Evolutionary conservation across 1,284 basidiomycete species (phyloP), one percentile per base, ranked within the genome.

Genomic region (Chondrostereum purpureum): DNA sequence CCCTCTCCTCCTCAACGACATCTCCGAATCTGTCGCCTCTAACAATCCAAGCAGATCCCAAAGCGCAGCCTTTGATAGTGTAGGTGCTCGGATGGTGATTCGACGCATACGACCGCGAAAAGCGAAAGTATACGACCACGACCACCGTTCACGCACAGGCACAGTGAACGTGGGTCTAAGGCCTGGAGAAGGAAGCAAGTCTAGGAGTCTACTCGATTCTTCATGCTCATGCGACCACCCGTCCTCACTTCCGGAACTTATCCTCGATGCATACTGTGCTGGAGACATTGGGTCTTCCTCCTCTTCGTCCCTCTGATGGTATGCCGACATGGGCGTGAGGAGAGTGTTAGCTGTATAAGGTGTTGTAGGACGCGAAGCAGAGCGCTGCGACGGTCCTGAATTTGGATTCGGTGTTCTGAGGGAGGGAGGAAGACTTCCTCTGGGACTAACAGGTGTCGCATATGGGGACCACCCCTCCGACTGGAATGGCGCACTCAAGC

Each of bases 401-500:
- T 45, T 48, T 20, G 53, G 55, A 42, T 50, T 59, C 4, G 67
- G 63, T 8, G 61, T 65, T 17, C 68, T 61, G 27, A 69, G 48
- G 12, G 57, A 50, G 3, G 62, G 39, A 4, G 67, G 65, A 5
- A 68, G 51, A 2, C 51, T 50, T 37, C 55, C 42, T 18, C 55
- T 59, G 3, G 65, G 64, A 45, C 65, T 69, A 34, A 48, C 50
- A 8, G 62, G 53, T 34, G 53, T 46, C 10, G 62, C 59, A 48
- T 60, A 64, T 0, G 67, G 63, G 6, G 67, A 64, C 68, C 69
- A 69, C 12, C 58, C 55, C 5, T 57, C 57, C 17, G 60, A 50
- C 67, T 0, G 70, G 63, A 17, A 64, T 59, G 8, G 60, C 52
- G 6, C 64, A 68, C 47, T 71, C 73, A 64, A 86, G 91, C 43